These are phyloP conservation scores for Dryadomyces quercus-mongolicae DNA, from an alignment of 2,329 filamentous ascomycete genomes.

Conservation along the genomic window DNA sequence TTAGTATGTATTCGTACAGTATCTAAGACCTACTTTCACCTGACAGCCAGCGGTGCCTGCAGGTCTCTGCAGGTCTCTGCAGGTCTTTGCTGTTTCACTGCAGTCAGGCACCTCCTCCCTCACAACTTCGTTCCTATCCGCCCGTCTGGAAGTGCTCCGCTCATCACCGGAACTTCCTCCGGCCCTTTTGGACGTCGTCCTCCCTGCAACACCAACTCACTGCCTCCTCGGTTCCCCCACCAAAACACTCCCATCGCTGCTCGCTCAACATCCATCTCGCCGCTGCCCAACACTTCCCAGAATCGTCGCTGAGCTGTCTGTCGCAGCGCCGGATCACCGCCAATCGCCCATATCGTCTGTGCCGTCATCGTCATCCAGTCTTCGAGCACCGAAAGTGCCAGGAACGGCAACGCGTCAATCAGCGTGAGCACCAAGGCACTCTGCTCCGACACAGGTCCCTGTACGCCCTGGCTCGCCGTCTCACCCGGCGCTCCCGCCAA, in stretches of 20 bases:
- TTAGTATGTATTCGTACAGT: background rate
- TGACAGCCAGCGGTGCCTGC: too few relatives aligned
- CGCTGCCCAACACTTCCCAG: conserved; percentile 66
- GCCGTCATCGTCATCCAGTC: conserved; percentile 72
- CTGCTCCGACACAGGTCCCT: conserved; percentile 56
- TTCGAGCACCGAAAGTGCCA: conserved; percentile 57
- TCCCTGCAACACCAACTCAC: conserved; percentile 31
- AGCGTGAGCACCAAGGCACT: conserved; percentile 64
- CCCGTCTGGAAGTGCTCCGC: conserved; percentile 31
- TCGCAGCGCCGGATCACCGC: conserved; percentile 46
- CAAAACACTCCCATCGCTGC: conserved; percentile 69
- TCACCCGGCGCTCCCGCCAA: conserved; percentile 15
- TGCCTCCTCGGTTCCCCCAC: conserved; percentile 59
- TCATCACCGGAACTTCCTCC: conserved; percentile 31
- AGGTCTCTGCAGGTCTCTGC: too few relatives aligned
- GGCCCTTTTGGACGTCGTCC: conserved; percentile 14
- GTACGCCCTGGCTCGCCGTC: conserved; percentile 10
- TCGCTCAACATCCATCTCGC: conserved; percentile 81
- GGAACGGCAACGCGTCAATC: conserved; percentile 64
- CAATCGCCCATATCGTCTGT: conserved; percentile 51
- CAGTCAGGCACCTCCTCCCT: too few relatives aligned
- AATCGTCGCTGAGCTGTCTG: conserved; percentile 57
- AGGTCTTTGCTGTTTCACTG: too few relatives aligned
- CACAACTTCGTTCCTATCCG: conserved; percentile 20
- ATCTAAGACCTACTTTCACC: too few relatives aligned